These are phyloP conservation scores for Phycomyces blakesleeanus DNA, from an alignment of 192 early-diverging fungal species.

Conservation along the genomic window DNA sequence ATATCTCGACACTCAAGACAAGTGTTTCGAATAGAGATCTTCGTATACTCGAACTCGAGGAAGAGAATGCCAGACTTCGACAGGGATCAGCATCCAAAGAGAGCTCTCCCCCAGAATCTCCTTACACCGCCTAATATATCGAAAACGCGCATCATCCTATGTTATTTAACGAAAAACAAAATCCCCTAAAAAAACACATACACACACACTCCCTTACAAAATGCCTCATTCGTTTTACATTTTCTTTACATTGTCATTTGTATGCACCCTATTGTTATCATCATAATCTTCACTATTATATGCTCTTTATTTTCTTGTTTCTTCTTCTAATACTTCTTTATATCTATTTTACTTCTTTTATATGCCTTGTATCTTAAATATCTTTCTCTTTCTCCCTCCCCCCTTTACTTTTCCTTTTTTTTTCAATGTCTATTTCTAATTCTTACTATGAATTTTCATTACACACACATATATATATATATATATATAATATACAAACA, in stretches of 20 bases:
- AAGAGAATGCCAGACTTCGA: not conserved
- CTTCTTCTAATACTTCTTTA: not conserved
- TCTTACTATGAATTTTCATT: not conserved
- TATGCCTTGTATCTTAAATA: too few relatives aligned
- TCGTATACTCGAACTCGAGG: not conserved
- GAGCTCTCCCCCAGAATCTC: not conserved
- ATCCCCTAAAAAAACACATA: too few relatives aligned
- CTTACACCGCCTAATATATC: not conserved
- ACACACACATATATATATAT: not conserved
- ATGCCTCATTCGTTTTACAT: not conserved
- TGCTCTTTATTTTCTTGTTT: not conserved
- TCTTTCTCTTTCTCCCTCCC: not conserved
- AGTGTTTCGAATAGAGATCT: not conserved
- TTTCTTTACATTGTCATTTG: not conserved
- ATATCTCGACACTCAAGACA: slow-evolving; percentile 23
- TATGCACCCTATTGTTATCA: too few relatives aligned
- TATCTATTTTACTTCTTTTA: not conserved
- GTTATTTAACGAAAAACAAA: too few relatives aligned
- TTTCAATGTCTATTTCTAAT: not conserved
- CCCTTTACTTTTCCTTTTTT: not conserved
- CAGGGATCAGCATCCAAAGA: not conserved
- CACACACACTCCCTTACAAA: too few relatives aligned
- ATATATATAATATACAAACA: not conserved
- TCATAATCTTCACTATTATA: too few relatives aligned
- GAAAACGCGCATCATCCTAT: too few relatives aligned